These are phyloP conservation scores for Primulina tabacum DNA, from an alignment of 257 asterid species.

Conservation along the genomic window DNA sequence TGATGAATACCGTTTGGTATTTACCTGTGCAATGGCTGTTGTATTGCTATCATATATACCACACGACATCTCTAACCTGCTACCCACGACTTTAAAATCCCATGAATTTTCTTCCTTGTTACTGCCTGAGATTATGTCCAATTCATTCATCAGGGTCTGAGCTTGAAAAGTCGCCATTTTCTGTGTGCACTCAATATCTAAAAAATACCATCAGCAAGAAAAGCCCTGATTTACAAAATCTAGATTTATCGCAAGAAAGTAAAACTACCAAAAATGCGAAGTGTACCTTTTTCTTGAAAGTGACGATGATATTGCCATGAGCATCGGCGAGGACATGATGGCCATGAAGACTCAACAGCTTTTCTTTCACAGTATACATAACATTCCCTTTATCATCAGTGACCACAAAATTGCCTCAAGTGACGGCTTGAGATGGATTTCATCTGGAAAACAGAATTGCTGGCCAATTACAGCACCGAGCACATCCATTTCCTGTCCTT, in stretches of 20 bases:
- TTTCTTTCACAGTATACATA: constrained; percentile 13
- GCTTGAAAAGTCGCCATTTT: constrained; percentile 42
- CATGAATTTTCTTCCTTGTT: constrained; percentile 28
- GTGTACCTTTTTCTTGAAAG: constrained; percentile 49
- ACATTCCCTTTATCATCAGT: no score
- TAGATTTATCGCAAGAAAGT: background rate
- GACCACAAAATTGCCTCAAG: no score
- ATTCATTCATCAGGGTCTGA: constrained; percentile 26
- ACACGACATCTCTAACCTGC: constrained; percentile 48
- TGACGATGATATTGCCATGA: constrained; percentile 35
- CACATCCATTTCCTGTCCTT: no score
- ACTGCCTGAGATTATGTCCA: constrained; percentile 31
- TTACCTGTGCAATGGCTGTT: constrained; percentile 46
- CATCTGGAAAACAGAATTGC: no score
- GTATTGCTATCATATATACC: constrained; percentile 34
- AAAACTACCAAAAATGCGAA: background rate
- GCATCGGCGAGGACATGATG: constrained; percentile 51
- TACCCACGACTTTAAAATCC: constrained; percentile 43
- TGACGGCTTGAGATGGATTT: no score
- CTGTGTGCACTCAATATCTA: constrained; percentile 47
- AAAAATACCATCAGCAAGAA: background rate
- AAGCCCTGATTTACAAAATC: background rate
- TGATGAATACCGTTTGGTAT: background rate
- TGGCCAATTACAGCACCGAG: no score
- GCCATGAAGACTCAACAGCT: constrained; percentile 38